Base-by-base conservation (phyloP, 768 basidiomycete species). In the Boletus eberwhitei region DNA sequence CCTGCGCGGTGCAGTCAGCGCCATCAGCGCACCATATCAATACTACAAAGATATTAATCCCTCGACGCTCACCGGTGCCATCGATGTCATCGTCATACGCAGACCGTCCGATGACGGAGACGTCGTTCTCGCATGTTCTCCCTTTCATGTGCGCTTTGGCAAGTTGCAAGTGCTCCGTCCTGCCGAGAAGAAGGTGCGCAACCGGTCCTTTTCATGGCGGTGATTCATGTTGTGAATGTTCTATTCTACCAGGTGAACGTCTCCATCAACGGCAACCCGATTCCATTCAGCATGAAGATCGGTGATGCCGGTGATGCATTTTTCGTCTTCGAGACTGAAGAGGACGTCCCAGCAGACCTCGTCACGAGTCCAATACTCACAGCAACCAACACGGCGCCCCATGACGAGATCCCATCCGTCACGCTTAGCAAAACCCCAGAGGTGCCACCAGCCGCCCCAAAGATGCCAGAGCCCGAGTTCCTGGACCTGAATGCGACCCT, bases 231-330 rank as follows among this genome's bases (percentile, higher is more conserved):
- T 17, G 1, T 43, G 21, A 26, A 47, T 13, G 26, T 17, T n/a
- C 37, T 17, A 26, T 44, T 16, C n/a, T 36, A 4, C 50, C 59
- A 94, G 92, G 96, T 98, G 59, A 90, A 86, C 58, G 83, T 98
- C 34, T 82, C 83, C 48, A 86, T 98, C 64, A 95, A 97, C 73
- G 91, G 89, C 38, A 77, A 84, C 61, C 79, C 81, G 41, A 88
- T 94, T 52, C 96, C 96, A 0, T 98, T 91, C 71, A 81, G 80
- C 71, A 99, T 99, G 97, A 98, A 99, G 78, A 93, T 98, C 57
- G 95, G 94, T 38, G 97, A 98, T 54, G 93, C 97, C 2, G 97
- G 97, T 5, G 97, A 99, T 73, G 97, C 95, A 0, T 99, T 98
- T 79, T 98, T 98, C 65, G 89, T 99, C 38, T 93, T 98, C 61